Base-by-base conservation (phyloP, 2,329 filamentous ascomycete species). In the Mollisiaceae sp. region DNA sequence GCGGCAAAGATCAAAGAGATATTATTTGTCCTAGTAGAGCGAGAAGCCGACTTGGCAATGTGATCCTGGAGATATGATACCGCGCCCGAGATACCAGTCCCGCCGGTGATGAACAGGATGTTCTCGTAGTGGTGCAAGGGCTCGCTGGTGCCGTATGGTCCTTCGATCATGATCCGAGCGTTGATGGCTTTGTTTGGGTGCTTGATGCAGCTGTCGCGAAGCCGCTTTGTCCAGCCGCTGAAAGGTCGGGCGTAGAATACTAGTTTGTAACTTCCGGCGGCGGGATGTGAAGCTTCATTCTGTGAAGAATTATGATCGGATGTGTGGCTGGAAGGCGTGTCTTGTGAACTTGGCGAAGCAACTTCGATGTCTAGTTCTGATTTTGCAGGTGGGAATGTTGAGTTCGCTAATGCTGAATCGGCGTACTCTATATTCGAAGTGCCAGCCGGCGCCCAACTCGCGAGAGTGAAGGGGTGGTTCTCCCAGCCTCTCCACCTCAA, bases 381-480 rank as follows among this genome's bases (percentile, higher is more conserved):
- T 9, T 14, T 15, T 6, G 38, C 27, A 11, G 36, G 24, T 22
- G 50, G 22, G 20, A 52, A 22, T 32, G 27, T 32, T 32, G 27
- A 32, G 27, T 6, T 32, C 6, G 27, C 12, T 43, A 8, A n/a
- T 47, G 24, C 41, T 18, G 27, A 32, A 32, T 32, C 14, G 32
- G 39, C n/a, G 24, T 50, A 41, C 41, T 60, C 20, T 60, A 2
- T 50, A 73, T 0, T 77, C 75, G 2, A 11, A 45, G 43, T 55
- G 45, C 43, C 9, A 8, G 43, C 24, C 20, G 41, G 11, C 1
- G 56, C 50, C 59, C 63, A 61, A 24, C 43, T 50, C 8, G 59
- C 52, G n/a, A 1, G 81, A 71, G 0, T 83, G 60, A 84, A 84
- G 0, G 82, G 82, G 54, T 84, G 82, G 64, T 80, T 83, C 65